Base-by-base conservation (phyloP, 441 rosid species). In the Adansonia grandidieri region DNA sequence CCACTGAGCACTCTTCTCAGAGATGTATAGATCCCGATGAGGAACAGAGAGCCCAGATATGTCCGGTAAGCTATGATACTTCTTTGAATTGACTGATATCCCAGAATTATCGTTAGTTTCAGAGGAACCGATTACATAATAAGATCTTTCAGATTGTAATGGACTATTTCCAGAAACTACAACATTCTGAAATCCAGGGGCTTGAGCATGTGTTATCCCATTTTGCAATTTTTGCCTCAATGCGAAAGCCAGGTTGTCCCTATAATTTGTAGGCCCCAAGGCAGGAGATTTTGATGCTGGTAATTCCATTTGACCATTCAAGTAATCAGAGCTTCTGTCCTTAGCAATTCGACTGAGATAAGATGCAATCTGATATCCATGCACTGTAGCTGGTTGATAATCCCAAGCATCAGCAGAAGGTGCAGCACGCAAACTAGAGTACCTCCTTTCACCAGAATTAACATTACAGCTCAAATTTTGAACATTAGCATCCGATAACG, bases 21-120 rank as follows among this genome's bases (percentile, higher is more conserved):
- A 74, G 70, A 79, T 69, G 80, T 83, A 91, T 56, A 77, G 83
- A 67, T 89, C 88, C 76, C 89, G 85, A 50, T 80, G 86, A 20
- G 95, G 88, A 84, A 88, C 80, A 79, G 91, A 73, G 75, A 87
- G 79, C 74, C 93, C 97, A 9, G 98, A 88, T 72, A 95, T 91
- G 88, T 89, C 93, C 14, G 98, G 98, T 89, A 91, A 87, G 87
- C 97, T 93, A 79, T 86, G 94, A 80, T 86, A 91, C 78, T 91
- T 91, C 87, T 93, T 95, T 67, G 88, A 77, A 87, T 87, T 90
- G 56, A 85, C 82, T 53, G 87, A 76, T 67, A 79, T 37, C 42
- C 80, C 83, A 13, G 72, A 82, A 75, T 72, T 74, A 77, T 89
- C 93, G 63, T 85, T 82, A 57, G 83, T 82, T 69, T 83, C 89